A percentile compares a stretch with the other conserved stretches of the same genome.
phyloP scores from a whole-genome alignment of 1,284 basidiomycete genomes.

The Rhodotorula sp. region DNA sequence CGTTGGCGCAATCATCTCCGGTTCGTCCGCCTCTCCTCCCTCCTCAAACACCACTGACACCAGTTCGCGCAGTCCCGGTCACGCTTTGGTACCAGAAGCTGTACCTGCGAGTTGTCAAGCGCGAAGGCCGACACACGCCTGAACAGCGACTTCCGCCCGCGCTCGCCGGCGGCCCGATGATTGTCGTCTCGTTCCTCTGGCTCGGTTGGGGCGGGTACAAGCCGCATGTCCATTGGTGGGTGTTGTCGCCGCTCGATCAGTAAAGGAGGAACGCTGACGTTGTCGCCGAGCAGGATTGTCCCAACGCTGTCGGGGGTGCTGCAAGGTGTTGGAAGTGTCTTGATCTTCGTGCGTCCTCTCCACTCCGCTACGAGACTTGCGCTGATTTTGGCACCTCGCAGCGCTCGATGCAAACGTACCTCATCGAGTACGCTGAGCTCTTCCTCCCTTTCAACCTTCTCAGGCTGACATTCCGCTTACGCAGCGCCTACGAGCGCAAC shows the following conservation, averaged over 20 bases:
- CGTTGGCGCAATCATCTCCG: constrained; percentile 38
- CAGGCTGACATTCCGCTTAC: too few relatives aligned
- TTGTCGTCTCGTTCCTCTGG: constrained; percentile 45
- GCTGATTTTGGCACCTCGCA: not conserved
- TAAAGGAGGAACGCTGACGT: too few relatives aligned
- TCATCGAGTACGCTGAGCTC: constrained; percentile 42
- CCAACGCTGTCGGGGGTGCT: constrained; percentile 47
- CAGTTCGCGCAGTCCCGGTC: constrained; percentile 24
- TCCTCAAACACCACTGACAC: too few relatives aligned
- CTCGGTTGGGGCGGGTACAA: constrained; percentile 39
- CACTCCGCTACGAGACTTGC: too few relatives aligned
- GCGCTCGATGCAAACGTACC: constrained; percentile 45
- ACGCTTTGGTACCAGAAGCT: constrained; percentile 33
- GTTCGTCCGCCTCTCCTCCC: too few relatives aligned
- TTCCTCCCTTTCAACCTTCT: too few relatives aligned
- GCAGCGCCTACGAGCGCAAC: constrained; percentile 45
- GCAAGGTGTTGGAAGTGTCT: constrained; percentile 46
- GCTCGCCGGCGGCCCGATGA: constrained; percentile 43
- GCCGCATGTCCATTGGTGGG: constrained; percentile 16
- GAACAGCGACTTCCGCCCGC: constrained; percentile 46
- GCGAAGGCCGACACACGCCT: constrained; percentile 33
- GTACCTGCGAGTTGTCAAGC: constrained; percentile 42
- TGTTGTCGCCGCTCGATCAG: not conserved
- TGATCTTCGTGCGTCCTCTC: constrained; percentile 44
- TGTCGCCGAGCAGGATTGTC: constrained; percentile 38